phyloP scores from a whole-genome alignment of 768 basidiomycete species.

The Tubosaeta sp. region DNA sequence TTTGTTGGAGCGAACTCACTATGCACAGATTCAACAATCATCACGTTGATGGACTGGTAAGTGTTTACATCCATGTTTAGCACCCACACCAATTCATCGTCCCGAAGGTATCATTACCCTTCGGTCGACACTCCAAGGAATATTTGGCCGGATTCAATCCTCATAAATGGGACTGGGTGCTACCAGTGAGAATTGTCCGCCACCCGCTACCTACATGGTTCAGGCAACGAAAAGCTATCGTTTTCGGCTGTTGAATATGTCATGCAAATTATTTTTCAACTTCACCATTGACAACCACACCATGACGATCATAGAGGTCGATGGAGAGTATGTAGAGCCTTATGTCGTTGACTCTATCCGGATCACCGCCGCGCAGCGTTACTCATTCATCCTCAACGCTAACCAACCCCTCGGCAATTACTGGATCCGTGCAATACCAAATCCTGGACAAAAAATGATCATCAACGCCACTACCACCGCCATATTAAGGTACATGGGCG shows the following conservation, averaged over 20 bases:
- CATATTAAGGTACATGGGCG: slow-evolving; percentile 18
- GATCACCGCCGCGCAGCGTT: slow-evolving; percentile 40
- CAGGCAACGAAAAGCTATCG: slow-evolving; percentile 34
- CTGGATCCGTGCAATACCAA: slow-evolving; percentile 20
- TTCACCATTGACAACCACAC: slow-evolving; percentile 26
- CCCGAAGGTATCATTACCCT: slow-evolving; percentile 18
- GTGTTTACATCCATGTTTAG: not conserved
- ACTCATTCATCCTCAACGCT: slow-evolving; percentile 43
- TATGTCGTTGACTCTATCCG: slow-evolving; percentile 37
- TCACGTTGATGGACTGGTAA: slow-evolving; percentile 28
- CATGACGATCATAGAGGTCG: slow-evolving; percentile 40
- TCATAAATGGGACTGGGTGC: slow-evolving; percentile 41
- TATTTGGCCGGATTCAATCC: slow-evolving; percentile 29
- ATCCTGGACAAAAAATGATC: slow-evolving; percentile 24
- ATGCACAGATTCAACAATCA: slow-evolving; percentile 18
- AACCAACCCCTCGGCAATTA: slow-evolving; percentile 40
- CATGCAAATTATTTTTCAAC: slow-evolving; percentile 31
- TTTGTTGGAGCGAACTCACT: not conserved
- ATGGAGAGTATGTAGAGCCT: slow-evolving; percentile 38
- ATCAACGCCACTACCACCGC: slow-evolving; percentile 5
- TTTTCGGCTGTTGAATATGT: slow-evolving; percentile 34
- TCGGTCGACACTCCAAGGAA: slow-evolving; percentile 4
- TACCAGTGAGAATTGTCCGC: slow-evolving; percentile 15
- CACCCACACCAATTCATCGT: not conserved
- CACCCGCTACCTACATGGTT: slow-evolving; percentile 33